phyloP scores from a whole-genome alignment of 345 rosid species.

The Linum usitatissimum region DNA sequence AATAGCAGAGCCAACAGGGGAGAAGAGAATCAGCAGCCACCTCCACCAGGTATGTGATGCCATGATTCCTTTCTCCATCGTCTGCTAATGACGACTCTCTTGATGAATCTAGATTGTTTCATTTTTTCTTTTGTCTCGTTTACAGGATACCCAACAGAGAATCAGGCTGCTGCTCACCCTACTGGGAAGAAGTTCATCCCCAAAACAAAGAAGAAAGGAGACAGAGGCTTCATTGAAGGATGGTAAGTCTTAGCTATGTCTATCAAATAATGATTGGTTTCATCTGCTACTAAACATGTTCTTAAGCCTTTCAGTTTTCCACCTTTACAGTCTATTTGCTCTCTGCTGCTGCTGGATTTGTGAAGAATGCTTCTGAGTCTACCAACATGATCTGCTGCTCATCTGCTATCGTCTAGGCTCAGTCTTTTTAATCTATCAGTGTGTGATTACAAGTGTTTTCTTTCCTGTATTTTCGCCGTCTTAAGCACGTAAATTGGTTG shows the following conservation, averaged over 20 bases:
- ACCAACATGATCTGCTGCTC: neutral
- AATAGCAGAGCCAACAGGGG: neutral
- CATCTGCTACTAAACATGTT: neutral
- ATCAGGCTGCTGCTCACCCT: conserved; percentile 20
- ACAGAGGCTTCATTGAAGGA: conserved; percentile 51
- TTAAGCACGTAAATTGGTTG: conserved; percentile 16
- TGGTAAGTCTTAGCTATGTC: conserved; percentile 27
- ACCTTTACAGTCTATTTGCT: conserved; percentile 38
- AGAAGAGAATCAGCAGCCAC: neutral
- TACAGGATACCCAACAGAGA: conserved; percentile 32
- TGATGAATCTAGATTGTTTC: neutral
- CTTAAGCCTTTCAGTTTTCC: neutral
- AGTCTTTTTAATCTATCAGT: neutral
- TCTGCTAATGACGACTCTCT: too few relatives aligned
- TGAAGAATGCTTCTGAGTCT: conserved; percentile 37
- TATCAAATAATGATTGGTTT: neutral
- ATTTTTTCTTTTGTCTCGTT: conserved; percentile 3
- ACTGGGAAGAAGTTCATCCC: conserved; percentile 21
- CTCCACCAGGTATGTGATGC: neutral
- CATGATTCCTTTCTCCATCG: neutral
- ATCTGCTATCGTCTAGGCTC: neutral
- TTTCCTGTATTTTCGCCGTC: neutral
- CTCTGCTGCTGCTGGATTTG: conserved; percentile 68
- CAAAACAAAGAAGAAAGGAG: conserved; percentile 37
- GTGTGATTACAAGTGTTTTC: neutral